Base-by-base conservation (phyloP, 1,284 basidiomycete species). In the Schizophyllum amplum region DNA sequence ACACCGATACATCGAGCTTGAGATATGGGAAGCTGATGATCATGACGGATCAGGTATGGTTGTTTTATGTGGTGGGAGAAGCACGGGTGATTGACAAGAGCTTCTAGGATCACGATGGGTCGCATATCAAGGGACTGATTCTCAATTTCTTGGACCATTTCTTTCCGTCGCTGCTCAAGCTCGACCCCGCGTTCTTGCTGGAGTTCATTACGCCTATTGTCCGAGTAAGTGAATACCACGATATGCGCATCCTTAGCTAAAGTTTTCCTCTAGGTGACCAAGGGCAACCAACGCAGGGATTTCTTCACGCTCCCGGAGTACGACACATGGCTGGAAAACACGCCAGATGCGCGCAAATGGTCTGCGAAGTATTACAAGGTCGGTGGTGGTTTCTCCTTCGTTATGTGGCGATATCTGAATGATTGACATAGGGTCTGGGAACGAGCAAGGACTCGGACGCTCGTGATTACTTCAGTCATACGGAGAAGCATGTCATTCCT, bases 121-220 rank as follows among this genome's bases (percentile, higher is more conserved):
- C 96, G 46, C 97, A 99, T 74, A 99, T 99, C 77, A 99, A 99
- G 73, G 97, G 97, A 47, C 82, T 99, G 7, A 82, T 99, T 57
- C 97, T 99, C 77, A 99, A 99, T 72, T 99, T 95, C 72, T 76
- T 99, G 58, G 97, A 99, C 68, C 89, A 96, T 70, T 98, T 96
- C 72, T 99, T 91, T 71, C 97, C 97, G 0, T 98, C 96, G 1
- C 77, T 99, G 27, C 80, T 99, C 59, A 93, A 90, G 69, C 75
- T 98, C 5, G 91, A 93, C 1, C 48, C 48, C 13, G 86, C 90
- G 62, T 99, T 99, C 75, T 76, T 99, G 48, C 93, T 98, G 55
- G 97, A 99, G 69, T 99, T 99, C 68, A 93, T 99, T 58, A 99
- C 97, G 0, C 97, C 97, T 1, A 99, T 99, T 66, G 94, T 99